These are phyloP conservation scores for Cytospora piceae DNA, from an alignment of 2,329 filamentous ascomycete species.

Conservation along the genomic window DNA sequence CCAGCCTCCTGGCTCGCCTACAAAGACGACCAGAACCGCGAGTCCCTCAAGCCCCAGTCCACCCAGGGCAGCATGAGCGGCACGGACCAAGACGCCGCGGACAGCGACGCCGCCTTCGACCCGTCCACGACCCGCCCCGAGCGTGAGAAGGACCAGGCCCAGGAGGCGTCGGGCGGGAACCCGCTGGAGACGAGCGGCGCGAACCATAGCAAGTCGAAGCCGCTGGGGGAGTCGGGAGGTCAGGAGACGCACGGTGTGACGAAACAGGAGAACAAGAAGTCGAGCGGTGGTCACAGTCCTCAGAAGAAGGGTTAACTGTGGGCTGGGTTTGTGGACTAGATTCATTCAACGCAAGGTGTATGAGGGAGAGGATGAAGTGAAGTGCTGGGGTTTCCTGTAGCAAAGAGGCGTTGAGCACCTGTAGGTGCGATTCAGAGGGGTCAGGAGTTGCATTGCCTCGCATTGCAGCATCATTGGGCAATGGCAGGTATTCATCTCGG, in stretches of 20 bases:
- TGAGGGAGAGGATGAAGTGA: background rate
- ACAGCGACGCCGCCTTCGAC: slow-evolving; percentile 68
- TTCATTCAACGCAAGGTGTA: background rate
- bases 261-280: slow-evolving; percentile 40
- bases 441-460: background rate
- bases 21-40: slow-evolving; percentile 60
- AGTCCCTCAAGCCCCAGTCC: slow-evolving; percentile 65
- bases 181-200: slow-evolving; percentile 50
- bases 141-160: slow-evolving; percentile 51
- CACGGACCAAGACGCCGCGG: slow-evolving; percentile 61
- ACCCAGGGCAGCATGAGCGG: slow-evolving; percentile 72
- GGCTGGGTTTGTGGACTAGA: slow-evolving; percentile 2
- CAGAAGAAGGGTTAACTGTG: slow-evolving; percentile 40
- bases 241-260: slow-evolving; percentile 40
- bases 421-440: background rate
- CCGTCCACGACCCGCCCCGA: slow-evolving; percentile 70
- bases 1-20: slow-evolving; percentile 41
- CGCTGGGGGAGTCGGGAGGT: slow-evolving; percentile 42
- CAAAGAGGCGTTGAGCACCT: background rate
- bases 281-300: slow-evolving; percentile 39
- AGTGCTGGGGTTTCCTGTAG: background rate
- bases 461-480: slow-evolving; percentile 4
- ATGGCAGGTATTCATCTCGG: background rate
- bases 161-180: slow-evolving; percentile 40
- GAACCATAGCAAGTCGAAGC: slow-evolving; percentile 48